Evolutionary conservation across 2,329 filamentous ascomycete species (phyloP).

Genomic region (Scytalidium sp.): DNA sequence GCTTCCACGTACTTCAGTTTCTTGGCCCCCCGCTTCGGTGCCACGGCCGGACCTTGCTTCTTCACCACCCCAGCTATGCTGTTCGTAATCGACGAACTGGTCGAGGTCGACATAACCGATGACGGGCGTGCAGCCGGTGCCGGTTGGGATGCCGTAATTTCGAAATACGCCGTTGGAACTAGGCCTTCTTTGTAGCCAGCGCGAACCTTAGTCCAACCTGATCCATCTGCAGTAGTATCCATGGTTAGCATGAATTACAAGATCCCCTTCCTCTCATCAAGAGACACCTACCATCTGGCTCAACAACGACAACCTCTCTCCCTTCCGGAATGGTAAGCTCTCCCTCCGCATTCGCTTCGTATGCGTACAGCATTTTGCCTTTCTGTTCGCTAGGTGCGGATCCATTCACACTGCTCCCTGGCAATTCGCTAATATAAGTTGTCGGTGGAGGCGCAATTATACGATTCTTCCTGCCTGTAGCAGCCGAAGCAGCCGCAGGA

Average conservation of each 20-base stretch:
- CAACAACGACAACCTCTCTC: slow-evolving; percentile 71
- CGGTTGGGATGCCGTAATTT: slow-evolving; percentile 50
- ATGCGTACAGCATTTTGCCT: slow-evolving; percentile 87
- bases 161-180: slow-evolving; percentile 83
- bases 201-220: slow-evolving; percentile 87
- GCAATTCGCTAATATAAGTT: slow-evolving; percentile 70
- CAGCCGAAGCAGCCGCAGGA: background rate
- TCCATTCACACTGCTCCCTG: slow-evolving; percentile 45
- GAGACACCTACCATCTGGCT: slow-evolving; percentile 75
- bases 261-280: background rate
- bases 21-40: slow-evolving; percentile 86
- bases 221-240: slow-evolving; percentile 64
- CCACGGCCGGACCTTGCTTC: slow-evolving; percentile 59
- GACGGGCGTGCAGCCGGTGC: slow-evolving; percentile 51
- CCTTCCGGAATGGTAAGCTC: slow-evolving; percentile 81
- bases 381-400: slow-evolving; percentile 51
- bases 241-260: slow-evolving; percentile 28
- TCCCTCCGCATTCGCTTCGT: slow-evolving; percentile 75
- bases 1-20: slow-evolving; percentile 93
- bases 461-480: slow-evolving; percentile 55
- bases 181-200: slow-evolving; percentile 74
- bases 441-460: slow-evolving; percentile 85
- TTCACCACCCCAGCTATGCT: slow-evolving; percentile 48
- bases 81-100: slow-evolving; percentile 46
- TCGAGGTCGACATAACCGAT: slow-evolving; percentile 76